Evolutionary conservation across 192 early-diverging fungal genomes (phyloP), one percentile per base, ranked within the genome.

Genomic region (Oehlia diaphana): DNA sequence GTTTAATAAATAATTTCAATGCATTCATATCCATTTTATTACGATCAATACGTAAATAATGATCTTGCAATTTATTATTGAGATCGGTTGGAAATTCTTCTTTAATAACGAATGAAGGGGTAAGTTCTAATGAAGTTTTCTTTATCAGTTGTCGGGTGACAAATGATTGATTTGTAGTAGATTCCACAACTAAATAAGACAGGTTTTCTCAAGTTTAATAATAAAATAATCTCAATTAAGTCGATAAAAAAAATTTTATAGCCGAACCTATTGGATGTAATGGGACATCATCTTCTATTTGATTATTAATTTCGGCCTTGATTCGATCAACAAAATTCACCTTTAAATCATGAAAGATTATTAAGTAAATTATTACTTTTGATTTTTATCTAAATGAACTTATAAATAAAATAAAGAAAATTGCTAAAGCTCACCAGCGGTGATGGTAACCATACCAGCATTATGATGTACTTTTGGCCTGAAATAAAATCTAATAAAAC

Each of bases 151-250:
- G 14, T 16, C 62, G 33, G 9, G 74, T 76, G n/a, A 76, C 12
- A 12, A 76, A 76, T 9, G 74, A 37, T 76, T 76, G 74, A 2
- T 76, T 76, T 28, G 23, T 9, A 64, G 53, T 12, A 10, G 62
- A 76, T 76, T 76, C 74, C 42, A 76, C 61, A 23, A 76, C 42
- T 70, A 42, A 70, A 70, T 6, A 4, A 70, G 26, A 47, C 13
- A 44, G 2, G 7, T 42, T 7, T 42, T 7, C 5, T 42, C 0
- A 8, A 42, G 6, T 42, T 42, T 42, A 39, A 42, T 42, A 42
- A 42, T 7, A 7, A 42, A 0, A 42, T 37, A 42, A 8, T 7
- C 5, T 9, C 39, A 42, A 37, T 5, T 37, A 37, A 37, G 37
- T 37, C 5, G 5, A 37, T 2, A 0, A 4, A 19, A 42, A 1